Conservation (phyloP, 192 early-diverging fungal species). For the Chytriomyces sp. region DNA sequence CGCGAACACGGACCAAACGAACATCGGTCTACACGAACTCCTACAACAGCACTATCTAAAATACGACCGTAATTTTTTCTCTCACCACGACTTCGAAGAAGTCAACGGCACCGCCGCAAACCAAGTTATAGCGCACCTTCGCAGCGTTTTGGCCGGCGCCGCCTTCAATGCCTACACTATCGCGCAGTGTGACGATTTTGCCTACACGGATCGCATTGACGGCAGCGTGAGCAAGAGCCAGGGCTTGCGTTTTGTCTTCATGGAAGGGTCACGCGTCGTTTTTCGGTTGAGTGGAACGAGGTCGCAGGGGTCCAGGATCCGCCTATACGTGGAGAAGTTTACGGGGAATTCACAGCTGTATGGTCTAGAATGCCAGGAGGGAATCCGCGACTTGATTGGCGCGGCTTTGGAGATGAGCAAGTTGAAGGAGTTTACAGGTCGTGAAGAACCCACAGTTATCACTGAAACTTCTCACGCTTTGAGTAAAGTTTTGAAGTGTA, state of each 20-base stretch:
- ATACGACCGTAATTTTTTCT: constrained; percentile 97
- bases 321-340: constrained; percentile 96
- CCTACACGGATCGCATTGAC: constrained; percentile 93
- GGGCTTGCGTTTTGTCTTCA: constrained; percentile 89
- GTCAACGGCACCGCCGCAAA: constrained; percentile 78
- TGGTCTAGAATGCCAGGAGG: constrained; percentile 74
- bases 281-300: constrained; percentile 94
- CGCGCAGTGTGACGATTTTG: constrained; percentile 81
- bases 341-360: constrained; percentile 55
- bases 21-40: constrained; percentile 73
- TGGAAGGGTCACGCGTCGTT: constrained; percentile 89
- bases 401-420: constrained; percentile 76
- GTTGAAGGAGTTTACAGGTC: constrained; percentile 81
- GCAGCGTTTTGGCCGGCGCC: constrained; percentile 60
- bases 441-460: constrained; percentile 81
- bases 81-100: constrained; percentile 95
- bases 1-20: constrained; percentile 59
- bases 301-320: constrained; percentile 91
- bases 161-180: constrained; percentile 69
- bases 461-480: too few species aligned
- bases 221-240: constrained; percentile 70
- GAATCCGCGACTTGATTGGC: constrained; percentile 85
- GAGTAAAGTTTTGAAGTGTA: too few species aligned
- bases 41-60: constrained; percentile 75
- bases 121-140: constrained; percentile 78